A percentile compares a stretch with the other conserved stretches of the same genome.
These are phyloP conservation scores for Cyberlindnera sargentensis DNA, from an alignment of 805 yeast genomes.

Conservation along the genomic window DNA sequence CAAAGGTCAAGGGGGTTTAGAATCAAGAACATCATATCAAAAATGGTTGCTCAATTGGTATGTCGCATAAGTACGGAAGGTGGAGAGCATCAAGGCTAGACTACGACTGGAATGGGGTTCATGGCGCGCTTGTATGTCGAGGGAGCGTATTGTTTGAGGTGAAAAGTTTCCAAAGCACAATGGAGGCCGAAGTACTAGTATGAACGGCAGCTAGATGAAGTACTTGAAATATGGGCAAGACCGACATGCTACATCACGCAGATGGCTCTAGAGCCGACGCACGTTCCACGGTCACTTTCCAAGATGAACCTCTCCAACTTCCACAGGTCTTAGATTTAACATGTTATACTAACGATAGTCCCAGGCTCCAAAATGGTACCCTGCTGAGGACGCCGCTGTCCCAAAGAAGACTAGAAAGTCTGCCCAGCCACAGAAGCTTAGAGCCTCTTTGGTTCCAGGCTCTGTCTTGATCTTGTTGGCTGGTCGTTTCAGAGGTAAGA, in stretches of 20 bases:
- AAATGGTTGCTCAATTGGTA: slow-evolving; percentile 28
- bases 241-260: too few species aligned
- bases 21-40: slow-evolving; percentile 9
- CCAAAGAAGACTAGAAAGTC: slow-evolving; percentile 88
- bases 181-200: neutral
- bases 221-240: too few species aligned
- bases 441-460: slow-evolving; percentile 96
- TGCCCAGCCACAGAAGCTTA: slow-evolving; percentile 88
- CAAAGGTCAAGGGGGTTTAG: neutral
- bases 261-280: too few species aligned
- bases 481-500: slow-evolving; percentile 99
- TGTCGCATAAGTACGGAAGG: slow-evolving; percentile 11
- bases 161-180: slow-evolving; percentile 1
- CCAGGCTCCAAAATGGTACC: slow-evolving; percentile 87
- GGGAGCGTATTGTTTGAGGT: neutral
- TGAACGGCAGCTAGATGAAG: neutral
- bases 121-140: neutral
- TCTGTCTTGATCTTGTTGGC: slow-evolving; percentile 95
- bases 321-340: neutral
- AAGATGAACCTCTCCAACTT: neutral
- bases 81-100: slow-evolving; percentile 3
- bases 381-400: slow-evolving; percentile 83
- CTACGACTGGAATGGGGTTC: neutral
- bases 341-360: neutral
- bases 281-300: too few species aligned